Percentiles rank a stretch among this genome's conserved stretches.
phyloP scores from a whole-genome alignment of 2,329 filamentous ascomycete species.

The Sporothrix pallida region DNA sequence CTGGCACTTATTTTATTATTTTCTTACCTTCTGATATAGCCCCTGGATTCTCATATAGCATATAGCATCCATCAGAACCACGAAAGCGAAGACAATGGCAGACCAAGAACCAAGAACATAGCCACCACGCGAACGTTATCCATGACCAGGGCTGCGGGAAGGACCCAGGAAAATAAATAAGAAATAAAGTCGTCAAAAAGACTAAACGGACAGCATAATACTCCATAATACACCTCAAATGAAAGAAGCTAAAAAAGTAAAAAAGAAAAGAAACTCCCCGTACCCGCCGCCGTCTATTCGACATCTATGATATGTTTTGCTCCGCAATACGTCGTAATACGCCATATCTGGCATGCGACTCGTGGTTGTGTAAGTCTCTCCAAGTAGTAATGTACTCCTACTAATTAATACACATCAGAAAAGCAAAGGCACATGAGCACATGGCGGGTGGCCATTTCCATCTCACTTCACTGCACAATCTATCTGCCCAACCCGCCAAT shows the following conservation, averaged over 20 bases:
- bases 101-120: not conserved
- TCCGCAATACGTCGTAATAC: not conserved
- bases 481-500: not conserved
- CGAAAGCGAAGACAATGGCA: not conserved
- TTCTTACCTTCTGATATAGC: not conserved
- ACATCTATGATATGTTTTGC: not conserved
- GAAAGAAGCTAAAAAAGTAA: too few relatives aligned
- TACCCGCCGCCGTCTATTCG: not conserved
- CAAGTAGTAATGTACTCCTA: too few relatives aligned
- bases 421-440: not conserved
- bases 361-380: too few relatives aligned
- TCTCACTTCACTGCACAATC: not conserved
- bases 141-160: slow-evolving; percentile 4
- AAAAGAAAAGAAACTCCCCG: not conserved
- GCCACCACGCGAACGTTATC: not conserved
- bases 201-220: too few relatives aligned
- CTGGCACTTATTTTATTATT: too few relatives aligned
- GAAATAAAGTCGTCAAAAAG: not conserved
- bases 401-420: too few relatives aligned
- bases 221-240: too few relatives aligned
- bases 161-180: slow-evolving; percentile 4
- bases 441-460: not conserved
- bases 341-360: not conserved
- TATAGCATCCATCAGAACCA: slow-evolving; percentile 5
- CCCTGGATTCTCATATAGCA: not conserved